Evolutionary conservation across 2,329 filamentous ascomycete species (phyloP), one percentile per base, ranked within the genome.

Genomic region (Aspergillus sp.): DNA sequence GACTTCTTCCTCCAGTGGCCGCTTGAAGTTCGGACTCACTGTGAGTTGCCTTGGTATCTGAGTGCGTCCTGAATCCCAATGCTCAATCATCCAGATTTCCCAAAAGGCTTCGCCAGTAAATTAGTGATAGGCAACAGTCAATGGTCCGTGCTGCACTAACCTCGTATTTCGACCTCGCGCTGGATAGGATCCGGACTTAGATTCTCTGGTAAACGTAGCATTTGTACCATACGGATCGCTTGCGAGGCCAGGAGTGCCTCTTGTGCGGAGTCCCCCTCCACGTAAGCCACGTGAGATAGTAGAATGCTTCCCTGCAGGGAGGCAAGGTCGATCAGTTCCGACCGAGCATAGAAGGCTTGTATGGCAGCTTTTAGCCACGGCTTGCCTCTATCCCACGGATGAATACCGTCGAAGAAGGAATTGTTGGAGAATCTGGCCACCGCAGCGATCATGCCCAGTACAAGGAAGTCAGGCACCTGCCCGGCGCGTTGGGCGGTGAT

Each of bases 141-240:
- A 9, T 9, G 7, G 7, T 48, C 6, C 7, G 15, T 31, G 8
- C 13, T 13, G 6, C 11, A 38, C 49, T 43, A 38, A 59, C 57
- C 50, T 47, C 57, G 49, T n/a, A 59, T 59, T 30, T 59, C 50
- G 2, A 59, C 28, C 22, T 59, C 57, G 9, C 57, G 57, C 11
- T 59, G 50, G 9, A 59, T 59, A 9, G 50, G 49, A 4, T 59
- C 43, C 6, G n/a, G 7, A 28, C 57, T 59, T 7, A 59, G 17
- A 15, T 43, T 59, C 4, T 47, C 57, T 2, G 57, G 57, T 15
- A 59, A 28, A 30, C 28, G 50, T 50, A 59, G n/a, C 38, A 59
- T 52, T 15, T 43, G 57, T 7, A 59, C 50, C 57, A 59, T 59
- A 15, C 57, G 54, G 11, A 59, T 54, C 15, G 57, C 57, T 23